Evolutionary conservation across 1,284 basidiomycete species (phyloP), one percentile per base, ranked within the genome.

Genomic region (Jaminaea rosea): DNA sequence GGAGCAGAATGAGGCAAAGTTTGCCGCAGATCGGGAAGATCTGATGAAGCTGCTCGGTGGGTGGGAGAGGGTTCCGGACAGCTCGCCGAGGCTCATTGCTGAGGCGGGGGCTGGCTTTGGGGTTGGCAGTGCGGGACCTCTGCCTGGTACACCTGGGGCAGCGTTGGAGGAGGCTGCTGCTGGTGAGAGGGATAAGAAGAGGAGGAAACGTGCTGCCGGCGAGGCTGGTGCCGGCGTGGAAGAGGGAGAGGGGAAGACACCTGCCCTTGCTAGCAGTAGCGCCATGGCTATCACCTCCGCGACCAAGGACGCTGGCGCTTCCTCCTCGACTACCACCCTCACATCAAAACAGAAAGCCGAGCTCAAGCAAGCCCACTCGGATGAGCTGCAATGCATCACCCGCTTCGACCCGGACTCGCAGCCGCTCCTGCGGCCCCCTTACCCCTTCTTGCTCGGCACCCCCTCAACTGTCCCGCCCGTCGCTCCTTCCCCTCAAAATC

Each of bases 1-100:
- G 47, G 92, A 97, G 73, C 93, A 97, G 76, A 89, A 83, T 62
- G 90, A 96, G 73, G 81, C 85, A 42, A 82, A 81, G 52, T 96
- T 94, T 78, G 85, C 86, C 63, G 82, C 82, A 50, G 92, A 98
- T 47, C 80, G 94, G 7, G 91, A 96, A 60, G 88, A 91, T 44
- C 80, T 99, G 26, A 79, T 98, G 58, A 82, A 87, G 21, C 85
- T 85, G 0, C 77, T 98, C 10, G 77, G 74, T 2, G 75, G 75
- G 3, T 68, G 75, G 51, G 76, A 76, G 46, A 55, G 59, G 11
- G 52, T 70, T 31, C 69, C 71, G 0, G 63, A 62, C 27, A 60
- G 59, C 17, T 54, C 58, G 5, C 55, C 56, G 17, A 56, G 63
- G 27, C 65, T 55, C 21, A 61, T 70, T 1, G 67, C 69, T 6